Evolutionary conservation across 768 basidiomycete genomes (phyloP), one percentile per base, ranked within the genome.

Genomic region (Kwoniella dendrophila): DNA sequence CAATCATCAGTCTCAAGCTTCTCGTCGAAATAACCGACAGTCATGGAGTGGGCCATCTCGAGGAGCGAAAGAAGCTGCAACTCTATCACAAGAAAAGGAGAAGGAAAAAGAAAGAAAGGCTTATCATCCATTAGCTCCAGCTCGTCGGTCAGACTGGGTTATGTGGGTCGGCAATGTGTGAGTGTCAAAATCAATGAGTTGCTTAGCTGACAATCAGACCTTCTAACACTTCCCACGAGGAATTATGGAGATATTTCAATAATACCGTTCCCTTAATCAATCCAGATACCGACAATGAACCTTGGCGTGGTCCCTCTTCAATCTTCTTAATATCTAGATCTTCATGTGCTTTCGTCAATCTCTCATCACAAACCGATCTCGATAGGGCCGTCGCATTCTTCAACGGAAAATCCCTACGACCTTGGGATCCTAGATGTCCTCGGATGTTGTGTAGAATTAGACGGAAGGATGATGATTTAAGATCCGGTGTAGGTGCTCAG

Each of bases 321-420:
- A 86, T 98, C 62, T 96, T 95, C 80, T 85, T 92, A 55, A 98
- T 98, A 69, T 84, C 88, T n/a, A 86, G 91, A n/a, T 94, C 92
- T 2, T 90, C 86, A 72, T 97, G 94, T 78, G 91, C 90, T 3
- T 97, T 98, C 73, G 85, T 95, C 78, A 97, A 98, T 78, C 95
- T 88, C 72, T 84, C 85, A 48, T 84, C 83, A 0, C 84, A 88
- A 69, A 79, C 73, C 4, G 82, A 86, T 60, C 80, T 97, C 22
- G 81, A 84, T 8, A 80, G 80, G 4, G 92, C 91, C 3, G 90
- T 94, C 59, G 70, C 75, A 2, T 83, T 82, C 48, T 92, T 90
- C 79, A 88, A 91, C 75, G 90, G 90, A 11, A 78, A 81, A 48
- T 82, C 85, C 0, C 77, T 97, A 29, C 86, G 92, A 22, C 83